Base-by-base conservation (phyloP, 208 protist genomes). In the Leishmania tropica region DNA sequence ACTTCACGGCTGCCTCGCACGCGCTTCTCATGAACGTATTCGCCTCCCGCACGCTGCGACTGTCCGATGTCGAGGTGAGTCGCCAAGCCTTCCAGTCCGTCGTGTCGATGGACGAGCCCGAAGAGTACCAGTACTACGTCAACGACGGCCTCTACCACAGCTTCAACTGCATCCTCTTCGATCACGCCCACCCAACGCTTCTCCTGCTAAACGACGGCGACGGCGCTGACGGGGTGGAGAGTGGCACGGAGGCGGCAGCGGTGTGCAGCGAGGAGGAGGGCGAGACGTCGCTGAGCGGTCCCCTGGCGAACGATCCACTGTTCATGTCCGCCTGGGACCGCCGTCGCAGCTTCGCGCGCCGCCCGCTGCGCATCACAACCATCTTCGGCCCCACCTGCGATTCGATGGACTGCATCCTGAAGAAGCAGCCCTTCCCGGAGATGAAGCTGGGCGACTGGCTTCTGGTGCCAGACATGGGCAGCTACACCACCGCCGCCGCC, bases 311-410 rank as follows among this genome's bases (percentile, higher is more conserved):
- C 71, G 83, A 85, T 58, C 77, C 82, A 37, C 77, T 89, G 70
- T 80, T 73, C 15, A 11, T 78, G 56, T 83, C 76, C 28, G 78
- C 71, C n/a, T 73, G 78, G 51, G 73, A 80, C 54, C 87, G 84
- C n/a, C 79, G 84, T 35, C 76, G 72, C 74, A 31, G 47, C 42
- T 60, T 71, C 40, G 5, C 76, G 56, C 76, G 80, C 21, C 89
- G 89, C 11, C 87, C 85, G 56, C 84, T 90, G 76, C 89, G 83
- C 75, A 79, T 87, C 37, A 94, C 88, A 2, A 96, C 90, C 72
- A 84, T 97, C 64, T 98, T 96, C 75, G 95, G 95, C 51, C 95
- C 95, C 45, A 98, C 95, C 58, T 98, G 95, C 78, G 95, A 98
- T 82, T 90, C 85, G 37, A 65, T 98, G 65, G 95, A 98, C 82